phyloP scores from a whole-genome alignment of 1,284 basidiomycete species.

The Sporisorium reilianum region DNA sequence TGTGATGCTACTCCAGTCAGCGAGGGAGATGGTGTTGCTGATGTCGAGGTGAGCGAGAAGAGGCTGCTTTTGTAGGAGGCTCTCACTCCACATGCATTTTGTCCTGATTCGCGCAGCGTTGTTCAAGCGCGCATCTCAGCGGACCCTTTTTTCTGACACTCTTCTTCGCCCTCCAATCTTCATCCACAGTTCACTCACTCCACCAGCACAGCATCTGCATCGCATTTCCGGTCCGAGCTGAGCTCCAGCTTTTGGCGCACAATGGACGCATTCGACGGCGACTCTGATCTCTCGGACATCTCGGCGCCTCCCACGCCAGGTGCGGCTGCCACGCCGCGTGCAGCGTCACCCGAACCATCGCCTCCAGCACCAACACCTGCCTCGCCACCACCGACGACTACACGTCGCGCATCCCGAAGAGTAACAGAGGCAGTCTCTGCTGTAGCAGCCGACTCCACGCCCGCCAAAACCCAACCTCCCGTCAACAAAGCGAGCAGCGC shows the following conservation, averaged over 20 bases:
- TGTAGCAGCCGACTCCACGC: neutral
- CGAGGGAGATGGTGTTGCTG: too few relatives aligned
- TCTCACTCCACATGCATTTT: too few relatives aligned
- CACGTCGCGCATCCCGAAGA: conserved; percentile 12
- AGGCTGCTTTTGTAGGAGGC: too few relatives aligned
- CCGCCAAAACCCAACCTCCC: conserved; percentile 3
- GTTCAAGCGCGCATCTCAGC: too few relatives aligned
- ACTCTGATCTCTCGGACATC: conserved; percentile 41
- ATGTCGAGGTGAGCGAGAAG: too few relatives aligned
- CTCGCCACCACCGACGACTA: conserved; percentile 4
- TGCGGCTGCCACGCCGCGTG: conserved; percentile 25
- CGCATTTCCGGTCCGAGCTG: neutral
- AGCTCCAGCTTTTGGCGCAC: neutral
- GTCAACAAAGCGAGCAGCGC: neutral
- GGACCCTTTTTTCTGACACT: neutral
- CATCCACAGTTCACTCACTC: neutral
- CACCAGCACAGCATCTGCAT: neutral
- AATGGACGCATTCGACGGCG: conserved; percentile 40
- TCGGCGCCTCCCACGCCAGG: conserved; percentile 44
- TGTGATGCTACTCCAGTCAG: too few relatives aligned
- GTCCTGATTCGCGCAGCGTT: too few relatives aligned
- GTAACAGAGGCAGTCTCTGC: neutral
- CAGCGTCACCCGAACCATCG: conserved; percentile 13
- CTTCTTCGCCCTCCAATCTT: neutral
- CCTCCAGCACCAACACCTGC: neutral